Base-by-base conservation (phyloP, 768 basidiomycete genomes). In the Pholiota microspora region DNA sequence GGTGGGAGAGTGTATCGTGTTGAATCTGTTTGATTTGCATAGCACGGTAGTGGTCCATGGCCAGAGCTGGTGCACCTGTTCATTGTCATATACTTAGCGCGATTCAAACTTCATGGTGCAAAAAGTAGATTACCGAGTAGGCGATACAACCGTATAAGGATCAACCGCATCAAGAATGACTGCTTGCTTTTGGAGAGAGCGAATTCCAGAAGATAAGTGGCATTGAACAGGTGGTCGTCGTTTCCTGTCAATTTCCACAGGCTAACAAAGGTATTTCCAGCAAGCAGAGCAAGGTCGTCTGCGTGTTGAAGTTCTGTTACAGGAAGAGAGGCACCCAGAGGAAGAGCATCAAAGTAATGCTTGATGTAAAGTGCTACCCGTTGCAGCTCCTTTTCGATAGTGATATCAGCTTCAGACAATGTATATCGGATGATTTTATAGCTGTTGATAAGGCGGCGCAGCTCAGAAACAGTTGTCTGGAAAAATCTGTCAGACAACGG, bases 1-100 rank as follows among this genome's bases (percentile, higher is more conserved):
- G 80, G 65, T 96, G 91, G 1, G 91, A 92, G 7, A 97, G 75
- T 0, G 94, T 96, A 63, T 97, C 94, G 54, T 88, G 81, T 66
- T 96, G 93, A 21, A 95, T 80, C 62, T 92, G 88, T 67, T 94
- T 94, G 57, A 91, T 75, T 56, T 85, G 83, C 74, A 95, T 77
- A 21, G 75, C 72, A 25, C 84, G 83, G 66, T 92, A 95, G 63
- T 94, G 92, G 51, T 91, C 86, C 58, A 93, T 59, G 2, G 90
- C 86, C 36, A 83, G 69, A 3, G 83, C 80, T 0, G 92, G 78
- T 13, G 89, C 87, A 54, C 89, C 92, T 93, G 60, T 10, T 24
- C 12, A 34, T 49, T 29, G n/a, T 55, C 9, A 31, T 32, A 35
- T 36, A 15, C 16, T 58, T 32, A 62, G 40, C 8, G 15, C 31